Evolutionary conservation across 2,329 filamentous ascomycete species (phyloP), one percentile per base, ranked within the genome.

Genomic region (Podosphaera fusca): DNA sequence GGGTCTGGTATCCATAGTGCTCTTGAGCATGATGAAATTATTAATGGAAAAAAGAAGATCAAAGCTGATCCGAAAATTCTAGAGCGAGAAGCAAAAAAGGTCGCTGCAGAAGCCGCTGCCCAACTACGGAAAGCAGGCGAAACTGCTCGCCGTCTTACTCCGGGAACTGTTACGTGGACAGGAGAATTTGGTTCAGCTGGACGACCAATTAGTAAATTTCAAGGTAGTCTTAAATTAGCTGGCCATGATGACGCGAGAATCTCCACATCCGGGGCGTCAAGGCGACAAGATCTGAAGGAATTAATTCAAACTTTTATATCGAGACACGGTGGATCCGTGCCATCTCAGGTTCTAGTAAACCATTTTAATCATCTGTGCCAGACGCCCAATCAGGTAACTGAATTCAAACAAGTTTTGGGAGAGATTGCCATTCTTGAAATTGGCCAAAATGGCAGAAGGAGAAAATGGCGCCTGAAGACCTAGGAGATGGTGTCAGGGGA

Each of bases 131-230:
- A 79, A 59, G 82, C 87, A 8, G 81, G 79, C 47, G 79, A 89
- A 65, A 76, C 82, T 35, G 87, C 89, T 2, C 76, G 80, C 9
- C 76, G 74, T 7, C 74, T 90, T 1, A 86, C 86, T 0, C 82
- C 87, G 36, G 90, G 90, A 6, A 87, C 85, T 0, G 86, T 92
- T 7, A 95, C 90, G 0, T 96, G 90, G 90, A 96, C 90, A 0
- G 90, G 92, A 1, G 80, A 85, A 63, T 80, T 85, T 52, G 90
- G 90, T 8, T 77, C 83, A 55, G 81, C 81, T 3, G 90, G 89
- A 1, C 75, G 85, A 40, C 84, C 85, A 0, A 33, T 74, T 72
- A 58, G 73, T 67, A 70, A 72, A 40, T 71, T 84, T 30, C 69
- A 83, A 56, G 74, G 74, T 14, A 75, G 77, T 30, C 68, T 84